These are phyloP conservation scores for Candida smagusa DNA, from an alignment of 1,139 yeast species.

Conservation along the genomic window DNA sequence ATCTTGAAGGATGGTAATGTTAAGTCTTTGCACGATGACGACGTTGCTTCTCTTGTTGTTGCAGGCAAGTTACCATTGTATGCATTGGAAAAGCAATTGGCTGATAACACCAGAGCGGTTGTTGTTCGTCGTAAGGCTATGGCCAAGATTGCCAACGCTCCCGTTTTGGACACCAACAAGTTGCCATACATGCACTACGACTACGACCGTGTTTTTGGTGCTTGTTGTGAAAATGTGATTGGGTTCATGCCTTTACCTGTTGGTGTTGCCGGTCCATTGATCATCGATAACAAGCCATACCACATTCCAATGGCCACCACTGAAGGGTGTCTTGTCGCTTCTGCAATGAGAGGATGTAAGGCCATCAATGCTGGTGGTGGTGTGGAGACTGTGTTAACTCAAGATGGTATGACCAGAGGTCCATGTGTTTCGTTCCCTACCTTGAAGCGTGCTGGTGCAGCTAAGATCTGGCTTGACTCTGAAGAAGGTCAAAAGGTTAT, in stretches of 20 bases:
- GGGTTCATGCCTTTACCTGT: slow-evolving; percentile 96
- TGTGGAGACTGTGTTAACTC: slow-evolving; percentile 83
- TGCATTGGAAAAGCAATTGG: slow-evolving; percentile 89
- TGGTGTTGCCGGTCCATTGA: slow-evolving; percentile 96
- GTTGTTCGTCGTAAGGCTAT: slow-evolving; percentile 88
- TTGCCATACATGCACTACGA: slow-evolving; percentile 84
- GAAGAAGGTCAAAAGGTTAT: slow-evolving; percentile 84
- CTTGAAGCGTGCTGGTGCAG: slow-evolving; percentile 85
- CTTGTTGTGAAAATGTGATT: slow-evolving; percentile 97
- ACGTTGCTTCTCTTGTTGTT: slow-evolving; percentile 67
- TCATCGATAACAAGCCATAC: slow-evolving; percentile 81
- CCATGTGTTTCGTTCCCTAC: slow-evolving; percentile 92
- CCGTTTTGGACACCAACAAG: slow-evolving; percentile 66
- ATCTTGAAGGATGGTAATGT: slow-evolving; percentile 72
- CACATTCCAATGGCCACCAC: slow-evolving; percentile 99
- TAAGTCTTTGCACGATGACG: slow-evolving; percentile 63
- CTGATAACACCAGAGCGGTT: slow-evolving; percentile 88
- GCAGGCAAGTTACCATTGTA: slow-evolving; percentile 84
- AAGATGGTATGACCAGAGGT: slow-evolving; percentile 99
- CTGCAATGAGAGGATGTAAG: slow-evolving; percentile 98
- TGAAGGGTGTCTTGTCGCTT: slow-evolving; percentile 97
- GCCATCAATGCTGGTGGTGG: slow-evolving; percentile 98
- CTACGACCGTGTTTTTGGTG: slow-evolving; percentile 94
- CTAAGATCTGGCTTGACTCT: slow-evolving; percentile 93
- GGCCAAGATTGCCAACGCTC: slow-evolving; percentile 77